Conservation (phyloP, 73 alveolate species). For the Tetrahymena borealis region DNA sequence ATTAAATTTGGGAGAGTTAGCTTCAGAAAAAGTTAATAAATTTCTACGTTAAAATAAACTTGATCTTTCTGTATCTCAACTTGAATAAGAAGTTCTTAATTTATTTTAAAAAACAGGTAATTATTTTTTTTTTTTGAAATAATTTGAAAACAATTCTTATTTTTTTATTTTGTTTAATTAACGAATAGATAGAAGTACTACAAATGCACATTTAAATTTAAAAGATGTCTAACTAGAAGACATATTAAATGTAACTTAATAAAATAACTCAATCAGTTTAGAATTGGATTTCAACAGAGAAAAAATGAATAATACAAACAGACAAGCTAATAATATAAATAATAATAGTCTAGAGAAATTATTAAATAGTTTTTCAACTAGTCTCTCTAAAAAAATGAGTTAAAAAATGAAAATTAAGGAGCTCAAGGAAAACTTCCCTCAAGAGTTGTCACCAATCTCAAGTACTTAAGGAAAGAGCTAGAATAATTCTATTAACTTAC, state of each 20-base stretch:
- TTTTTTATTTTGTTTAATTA: background rate
- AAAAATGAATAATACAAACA: background rate
- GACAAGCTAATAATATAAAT: background rate
- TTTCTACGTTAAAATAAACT: background rate
- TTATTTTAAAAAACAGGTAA: background rate
- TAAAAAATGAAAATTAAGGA: background rate
- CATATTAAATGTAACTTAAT: background rate
- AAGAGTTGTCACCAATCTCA: background rate
- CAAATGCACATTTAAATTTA: background rate
- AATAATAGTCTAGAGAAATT: background rate
- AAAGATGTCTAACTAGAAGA: background rate
- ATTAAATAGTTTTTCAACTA: background rate
- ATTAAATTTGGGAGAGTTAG: background rate
- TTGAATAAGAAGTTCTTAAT: background rate
- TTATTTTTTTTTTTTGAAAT: background rate
- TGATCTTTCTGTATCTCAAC: background rate
- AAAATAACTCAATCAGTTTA: background rate
- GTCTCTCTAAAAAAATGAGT: background rate
- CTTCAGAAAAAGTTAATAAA: background rate
- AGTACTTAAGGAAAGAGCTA: background rate
- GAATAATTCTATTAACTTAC: background rate
- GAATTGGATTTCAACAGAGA: background rate
- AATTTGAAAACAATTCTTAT: background rate
- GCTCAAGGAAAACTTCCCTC: background rate
- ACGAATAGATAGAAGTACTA: background rate